phyloP scores from a whole-genome alignment of 345 rosid genomes.

The Erysimum cheiranthoides region DNA sequence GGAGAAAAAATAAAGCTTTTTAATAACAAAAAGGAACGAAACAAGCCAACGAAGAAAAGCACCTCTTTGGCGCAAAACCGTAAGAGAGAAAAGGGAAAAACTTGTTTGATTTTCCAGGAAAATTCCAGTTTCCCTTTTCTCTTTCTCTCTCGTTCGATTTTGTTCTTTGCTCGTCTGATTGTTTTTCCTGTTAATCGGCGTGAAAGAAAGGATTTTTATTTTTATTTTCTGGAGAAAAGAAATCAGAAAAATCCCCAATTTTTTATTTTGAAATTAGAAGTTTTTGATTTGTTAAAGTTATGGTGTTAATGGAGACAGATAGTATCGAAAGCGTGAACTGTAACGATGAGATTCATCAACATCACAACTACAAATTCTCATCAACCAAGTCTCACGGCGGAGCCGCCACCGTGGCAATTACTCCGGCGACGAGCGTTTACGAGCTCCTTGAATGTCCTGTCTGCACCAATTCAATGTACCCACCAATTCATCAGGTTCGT shows the following conservation, averaged over 20 bases:
- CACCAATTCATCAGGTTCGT: conserved; percentile 88
- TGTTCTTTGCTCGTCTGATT: neutral
- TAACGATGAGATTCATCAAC: neutral
- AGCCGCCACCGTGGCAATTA: neutral
- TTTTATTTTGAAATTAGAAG: neutral
- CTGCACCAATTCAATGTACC: conserved; percentile 93
- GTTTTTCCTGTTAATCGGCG: neutral
- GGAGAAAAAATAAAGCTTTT: neutral
- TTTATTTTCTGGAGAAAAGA: too few relatives aligned
- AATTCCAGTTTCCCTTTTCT: conserved; percentile 10
- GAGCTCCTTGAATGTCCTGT: conserved; percentile 93
- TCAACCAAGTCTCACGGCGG: neutral
- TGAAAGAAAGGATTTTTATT: neutral
- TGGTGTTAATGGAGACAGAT: conserved; percentile 2
- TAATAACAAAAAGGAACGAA: neutral
- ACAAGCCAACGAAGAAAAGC: conserved; percentile 51
- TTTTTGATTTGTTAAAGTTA: neutral
- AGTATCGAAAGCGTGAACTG: neutral
- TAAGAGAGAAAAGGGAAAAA: conserved; percentile 22
- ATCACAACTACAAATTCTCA: neutral
- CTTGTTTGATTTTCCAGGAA: conserved; percentile 45
- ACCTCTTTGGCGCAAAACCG: conserved; percentile 41
- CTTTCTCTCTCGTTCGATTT: neutral
- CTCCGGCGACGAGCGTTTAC: conserved; percentile 55
- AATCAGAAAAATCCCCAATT: neutral